A percentile compares a stretch with the other conserved stretches of the same genome.
These are phyloP conservation scores for Pseudisothecium myosuroides DNA, from an alignment of 225 moss, liverwort and hornwort genomes.

Conservation along the genomic window DNA sequence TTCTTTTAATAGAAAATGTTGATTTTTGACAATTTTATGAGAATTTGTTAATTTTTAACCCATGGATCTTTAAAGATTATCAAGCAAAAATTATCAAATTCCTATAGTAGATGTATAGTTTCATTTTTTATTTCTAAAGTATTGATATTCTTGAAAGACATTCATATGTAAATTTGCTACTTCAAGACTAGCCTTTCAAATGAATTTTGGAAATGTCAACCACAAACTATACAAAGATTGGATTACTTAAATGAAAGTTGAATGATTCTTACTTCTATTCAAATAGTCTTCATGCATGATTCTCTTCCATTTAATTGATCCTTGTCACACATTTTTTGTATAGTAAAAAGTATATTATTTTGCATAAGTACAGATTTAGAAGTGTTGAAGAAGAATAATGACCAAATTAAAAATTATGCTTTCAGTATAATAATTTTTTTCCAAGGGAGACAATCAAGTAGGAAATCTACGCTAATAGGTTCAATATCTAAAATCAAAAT, in stretches of 20 bases:
- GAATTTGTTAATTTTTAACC: background rate
- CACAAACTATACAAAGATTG: background rate
- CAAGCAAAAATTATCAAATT: background rate
- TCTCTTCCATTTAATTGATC: background rate
- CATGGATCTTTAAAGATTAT: background rate
- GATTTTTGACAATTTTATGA: background rate
- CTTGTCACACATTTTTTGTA: background rate
- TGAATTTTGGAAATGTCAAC: background rate
- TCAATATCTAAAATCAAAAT: no score
- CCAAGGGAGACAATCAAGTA: no score
- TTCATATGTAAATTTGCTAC: background rate
- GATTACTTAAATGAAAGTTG: background rate
- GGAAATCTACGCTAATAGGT: no score
- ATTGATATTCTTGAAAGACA: background rate
- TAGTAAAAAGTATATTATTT: background rate
- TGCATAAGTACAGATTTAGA: background rate
- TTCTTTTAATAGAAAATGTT: background rate
- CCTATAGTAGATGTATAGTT: background rate
- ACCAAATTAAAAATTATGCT: no score
- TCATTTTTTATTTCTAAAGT: no score
- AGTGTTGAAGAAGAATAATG: no score
- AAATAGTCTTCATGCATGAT: background rate
- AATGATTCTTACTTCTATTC: background rate
- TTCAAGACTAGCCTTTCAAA: no score
- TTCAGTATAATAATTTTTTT: no score